Conservation (phyloP, 2,329 filamentous ascomycete genomes). For the Sordariomycetes sp. region DNA sequence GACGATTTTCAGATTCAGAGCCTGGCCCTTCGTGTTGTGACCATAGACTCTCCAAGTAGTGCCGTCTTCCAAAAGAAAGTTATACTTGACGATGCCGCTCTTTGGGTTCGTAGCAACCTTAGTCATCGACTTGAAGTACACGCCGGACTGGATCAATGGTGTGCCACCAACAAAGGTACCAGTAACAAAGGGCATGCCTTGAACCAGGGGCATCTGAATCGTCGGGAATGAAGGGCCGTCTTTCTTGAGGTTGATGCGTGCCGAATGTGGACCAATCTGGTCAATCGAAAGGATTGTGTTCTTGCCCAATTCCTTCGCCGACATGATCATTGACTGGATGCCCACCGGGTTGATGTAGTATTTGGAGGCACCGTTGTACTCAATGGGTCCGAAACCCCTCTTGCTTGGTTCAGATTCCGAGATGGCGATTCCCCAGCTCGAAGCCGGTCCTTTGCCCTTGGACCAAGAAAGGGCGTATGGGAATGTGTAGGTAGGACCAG, state of each 20-base stretch:
- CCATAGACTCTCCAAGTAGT: constrained; percentile 79
- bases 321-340: constrained; percentile 72
- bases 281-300: constrained; percentile 48
- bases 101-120: constrained; percentile 45
- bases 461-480: constrained; percentile 67
- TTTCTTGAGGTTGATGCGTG: constrained; percentile 57
- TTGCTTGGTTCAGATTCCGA: constrained; percentile 64
- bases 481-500: constrained; percentile 60
- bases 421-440: constrained; percentile 70
- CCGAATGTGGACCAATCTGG: constrained; percentile 46
- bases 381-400: constrained; percentile 54
- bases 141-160: constrained; percentile 64
- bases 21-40: constrained; percentile 45
- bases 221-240: constrained; percentile 40
- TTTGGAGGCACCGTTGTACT: constrained; percentile 45
- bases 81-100: constrained; percentile 66
- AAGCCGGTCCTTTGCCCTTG: constrained; percentile 49
- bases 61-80: constrained; percentile 61
- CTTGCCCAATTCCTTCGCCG: constrained; percentile 61
- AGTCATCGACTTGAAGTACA: constrained; percentile 64
- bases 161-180: constrained; percentile 61
- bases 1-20: constrained; percentile 58
- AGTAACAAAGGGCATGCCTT: constrained; percentile 88
- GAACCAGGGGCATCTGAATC: constrained; percentile 73
- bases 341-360: constrained; percentile 79